Evolutionary conservation across 2,329 filamentous ascomycete species (phyloP).

Genomic region (Alternaria triticina): DNA sequence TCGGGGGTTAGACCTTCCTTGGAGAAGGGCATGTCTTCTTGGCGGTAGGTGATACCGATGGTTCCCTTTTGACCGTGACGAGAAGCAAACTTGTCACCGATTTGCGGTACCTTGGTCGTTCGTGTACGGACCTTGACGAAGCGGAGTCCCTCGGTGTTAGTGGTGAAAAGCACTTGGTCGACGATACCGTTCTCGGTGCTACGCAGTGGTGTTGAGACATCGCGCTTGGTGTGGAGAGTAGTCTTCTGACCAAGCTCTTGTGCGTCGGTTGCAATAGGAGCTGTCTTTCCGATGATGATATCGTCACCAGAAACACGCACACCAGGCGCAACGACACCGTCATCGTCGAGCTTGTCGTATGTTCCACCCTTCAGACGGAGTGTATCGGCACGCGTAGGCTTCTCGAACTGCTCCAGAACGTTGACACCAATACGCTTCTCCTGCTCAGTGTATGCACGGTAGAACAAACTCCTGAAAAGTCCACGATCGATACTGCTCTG

Average conservation of each 20-base stretch:
- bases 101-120: conserved; percentile 97
- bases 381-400: conserved; percentile 86
- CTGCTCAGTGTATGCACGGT: conserved; percentile 94
- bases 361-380: conserved; percentile 92
- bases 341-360: conserved; percentile 96
- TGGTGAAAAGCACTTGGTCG: conserved; percentile 90
- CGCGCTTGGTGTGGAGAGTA: conserved; percentile 87
- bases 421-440: conserved; percentile 96
- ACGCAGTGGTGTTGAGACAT: conserved; percentile 91
- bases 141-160: conserved; percentile 89
- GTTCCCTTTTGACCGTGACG: conserved; percentile 99
- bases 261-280: conserved; percentile 88
- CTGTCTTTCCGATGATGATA: conserved; percentile 98
- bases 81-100: conserved; percentile 98
- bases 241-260: conserved; percentile 94
- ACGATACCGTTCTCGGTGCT: conserved; percentile 98
- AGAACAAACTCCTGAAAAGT: conserved; percentile 96
- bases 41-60: conserved; percentile 96
- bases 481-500: conserved; percentile 98
- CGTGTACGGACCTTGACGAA: conserved; percentile 98
- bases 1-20: conserved; percentile 90
- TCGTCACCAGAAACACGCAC: conserved; percentile 96
- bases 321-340: conserved; percentile 92
- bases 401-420: conserved; percentile 93
- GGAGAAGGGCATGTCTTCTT: conserved; percentile 99